phyloP scores from a whole-genome alignment of 169 alveolate genomes.

The Plasmodium malariae region DNA sequence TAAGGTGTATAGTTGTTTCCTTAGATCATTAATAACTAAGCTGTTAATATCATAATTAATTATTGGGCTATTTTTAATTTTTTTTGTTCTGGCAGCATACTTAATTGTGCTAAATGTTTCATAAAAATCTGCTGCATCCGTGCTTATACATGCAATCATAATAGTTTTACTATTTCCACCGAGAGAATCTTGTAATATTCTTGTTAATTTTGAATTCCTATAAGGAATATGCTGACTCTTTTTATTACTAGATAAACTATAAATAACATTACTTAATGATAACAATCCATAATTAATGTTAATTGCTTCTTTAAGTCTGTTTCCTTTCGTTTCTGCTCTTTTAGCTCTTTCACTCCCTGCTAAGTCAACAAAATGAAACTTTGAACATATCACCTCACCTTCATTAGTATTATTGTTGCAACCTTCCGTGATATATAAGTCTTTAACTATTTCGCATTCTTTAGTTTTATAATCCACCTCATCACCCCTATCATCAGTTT shows the following conservation, averaged over 20 bases:
- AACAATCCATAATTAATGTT: conserved; percentile 82
- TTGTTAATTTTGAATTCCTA: conserved; percentile 91
- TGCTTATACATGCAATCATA: conserved; percentile 93
- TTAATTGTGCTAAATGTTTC: conserved; percentile 91
- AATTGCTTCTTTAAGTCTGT: conserved; percentile 85
- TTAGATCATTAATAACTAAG: conserved; percentile 50
- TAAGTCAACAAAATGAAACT: conserved; percentile 85
- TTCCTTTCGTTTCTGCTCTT: conserved; percentile 87
- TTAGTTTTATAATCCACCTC: background rate
- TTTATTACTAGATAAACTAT: conserved; percentile 67
- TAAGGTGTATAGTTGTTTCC: conserved; percentile 27
- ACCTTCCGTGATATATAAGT: background rate
- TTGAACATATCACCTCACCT: conserved; percentile 37
- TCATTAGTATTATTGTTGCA: background rate
- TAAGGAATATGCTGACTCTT: conserved; percentile 88
- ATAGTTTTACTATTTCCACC: conserved; percentile 94
- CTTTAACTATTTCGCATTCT: background rate
- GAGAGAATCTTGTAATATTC: conserved; percentile 91
- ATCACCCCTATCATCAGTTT: background rate
- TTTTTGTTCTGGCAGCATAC: conserved; percentile 92
- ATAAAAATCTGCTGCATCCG: conserved; percentile 89
- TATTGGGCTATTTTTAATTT: conserved; percentile 91
- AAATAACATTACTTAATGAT: conserved; percentile 70
- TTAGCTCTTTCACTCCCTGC: conserved; percentile 90
- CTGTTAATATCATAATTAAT: conserved; percentile 87